Evolutionary conservation across 2,329 filamentous ascomycete genomes (phyloP).

Genomic region (Biscogniauxia marginata): DNA sequence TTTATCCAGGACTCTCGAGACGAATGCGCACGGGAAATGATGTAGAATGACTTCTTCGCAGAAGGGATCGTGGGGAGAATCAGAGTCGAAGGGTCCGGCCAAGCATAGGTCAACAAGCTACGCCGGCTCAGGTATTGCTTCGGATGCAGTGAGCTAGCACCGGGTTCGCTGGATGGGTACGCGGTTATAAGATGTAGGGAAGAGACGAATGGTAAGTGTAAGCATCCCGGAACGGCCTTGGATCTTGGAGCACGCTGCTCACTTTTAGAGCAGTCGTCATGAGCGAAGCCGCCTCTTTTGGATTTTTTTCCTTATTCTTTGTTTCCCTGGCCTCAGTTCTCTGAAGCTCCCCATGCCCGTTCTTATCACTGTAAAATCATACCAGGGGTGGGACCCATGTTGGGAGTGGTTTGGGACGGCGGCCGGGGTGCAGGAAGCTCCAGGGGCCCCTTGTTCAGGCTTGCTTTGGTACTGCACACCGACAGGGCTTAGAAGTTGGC

Average conservation of each 20-base stretch:
- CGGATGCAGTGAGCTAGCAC: constrained; percentile 23
- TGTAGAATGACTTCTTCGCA: neutral
- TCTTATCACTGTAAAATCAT: constrained; percentile 30
- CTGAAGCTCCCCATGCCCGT: constrained; percentile 24
- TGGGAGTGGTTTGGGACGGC: constrained; percentile 29
- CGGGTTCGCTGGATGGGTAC: constrained; percentile 15
- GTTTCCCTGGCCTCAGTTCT: constrained; percentile 21
- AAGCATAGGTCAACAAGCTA: constrained; percentile 10
- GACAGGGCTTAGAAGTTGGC: constrained; percentile 33
- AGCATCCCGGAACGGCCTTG: constrained; percentile 11
- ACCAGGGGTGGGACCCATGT: constrained; percentile 29
- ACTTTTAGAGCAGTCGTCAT: constrained; percentile 5
- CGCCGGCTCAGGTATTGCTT: constrained; percentile 17
- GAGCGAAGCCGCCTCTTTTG: constrained; percentile 21
- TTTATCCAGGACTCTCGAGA: constrained; percentile 16
- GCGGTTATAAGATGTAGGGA: constrained; percentile 13
- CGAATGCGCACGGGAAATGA: constrained; percentile 15
- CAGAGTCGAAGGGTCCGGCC: neutral
- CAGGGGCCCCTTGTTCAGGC: constrained; percentile 30
- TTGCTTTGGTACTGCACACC: constrained; percentile 27
- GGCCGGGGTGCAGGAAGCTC: constrained; percentile 32
- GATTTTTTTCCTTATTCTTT: constrained; percentile 18
- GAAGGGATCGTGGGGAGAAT: neutral
- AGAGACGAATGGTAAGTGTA: constrained; percentile 17
- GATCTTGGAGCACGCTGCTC: constrained; percentile 9